Base-by-base conservation (phyloP, 2,329 filamentous ascomycete species). In the Colletotrichum karsti region DNA sequence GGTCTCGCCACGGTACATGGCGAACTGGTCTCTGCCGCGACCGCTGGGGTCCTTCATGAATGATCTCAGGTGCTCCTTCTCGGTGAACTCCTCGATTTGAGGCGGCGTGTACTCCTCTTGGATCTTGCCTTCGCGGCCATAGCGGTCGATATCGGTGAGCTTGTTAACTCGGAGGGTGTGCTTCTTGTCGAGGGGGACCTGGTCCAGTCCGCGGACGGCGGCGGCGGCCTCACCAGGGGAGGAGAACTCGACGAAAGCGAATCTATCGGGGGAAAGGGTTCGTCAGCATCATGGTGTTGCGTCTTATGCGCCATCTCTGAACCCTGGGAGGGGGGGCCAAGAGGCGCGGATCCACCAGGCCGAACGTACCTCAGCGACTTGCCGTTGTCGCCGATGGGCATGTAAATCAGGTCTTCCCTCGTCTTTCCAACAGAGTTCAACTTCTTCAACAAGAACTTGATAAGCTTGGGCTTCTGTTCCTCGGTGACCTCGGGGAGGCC, bases 81-180 rank as follows among this genome's bases (percentile, higher is more conserved):
- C 92, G 75, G 89, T 84, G 81, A 98, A 99, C 9, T 92, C 89
- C 73, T 95, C 91, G 72, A 97, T 92, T 74, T 91, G 84, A 59
- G 96, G 96, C 55, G 92, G 85, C 67, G 89, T 88, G 83, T 98
- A 99, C 74, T 95, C 91, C 77, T 99, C 96, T 73, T 97, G 93
- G 75, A 99, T 89, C 73, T 94, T 91, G 73, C 96, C 96, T 84
- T 98, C 96, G 71, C 94, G 90, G 71, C 96, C 96, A 80, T 93
- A 99, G 73, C 96, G 92, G 80, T 99, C 96, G 77, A 99, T 95
- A 79, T 99, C 96, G 75, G 95, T 98, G 75, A 99, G 88, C 84
- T 99, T 99, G 90, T 99, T 99, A 75, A 99, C 95, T 71, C 92
- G 89, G 74, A 99, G 90, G 58, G 90, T 97, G 87, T 99, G 95